Evolutionary conservation across 495 filamentous ascomycete species (phyloP), one percentile per base, ranked within the genome.

Genomic region (Hypoxylon fuscum): DNA sequence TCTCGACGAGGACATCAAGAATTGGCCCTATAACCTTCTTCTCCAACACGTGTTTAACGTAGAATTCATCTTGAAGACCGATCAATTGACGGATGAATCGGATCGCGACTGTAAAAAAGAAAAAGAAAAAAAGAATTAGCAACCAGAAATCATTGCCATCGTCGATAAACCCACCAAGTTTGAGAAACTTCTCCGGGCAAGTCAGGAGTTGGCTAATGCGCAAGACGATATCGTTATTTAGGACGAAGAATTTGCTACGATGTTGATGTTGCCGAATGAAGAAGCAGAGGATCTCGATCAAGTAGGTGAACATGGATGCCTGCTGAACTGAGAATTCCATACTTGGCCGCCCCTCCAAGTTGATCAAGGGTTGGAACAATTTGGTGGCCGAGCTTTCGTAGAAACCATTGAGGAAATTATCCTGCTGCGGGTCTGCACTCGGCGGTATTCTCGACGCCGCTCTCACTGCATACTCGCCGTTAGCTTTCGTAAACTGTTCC

Each of bases 231-330:
- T 88, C 87, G 69, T 97, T 87, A 9, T 84, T 83, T 18, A 96
- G 79, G 18, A 98, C 88, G 70, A 97, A 96, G 70, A 87, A 91
- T 73, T 94, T 95, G 72, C 88, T 93, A 54, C 91, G 86, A 70
- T 89, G 89, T 23, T 88, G 81, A 71, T 98, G 94, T 64, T 93
- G 89, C 42, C 93, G 89, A 64, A 97, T 88, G 73, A 96, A 96
- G 74, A 96, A 98, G 69, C 90, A 96, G 21, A 98, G 84, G 32
- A 97, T 93, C 69, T 98, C 95, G 47, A 97, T 91, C 44, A 98
- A 81, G 73, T 97, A 93, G 11, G 87, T 86, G 75, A 93, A 95
- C 22, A 97, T 79, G 5, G 92, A 90, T 20, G 95, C 92, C 72
- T 97, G 90, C 58, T 93, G 86, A 55, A 93, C 87, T 44, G 68